Conservation (phyloP, 148 eudicot species). For the Rhododendron mucronatum region DNA sequence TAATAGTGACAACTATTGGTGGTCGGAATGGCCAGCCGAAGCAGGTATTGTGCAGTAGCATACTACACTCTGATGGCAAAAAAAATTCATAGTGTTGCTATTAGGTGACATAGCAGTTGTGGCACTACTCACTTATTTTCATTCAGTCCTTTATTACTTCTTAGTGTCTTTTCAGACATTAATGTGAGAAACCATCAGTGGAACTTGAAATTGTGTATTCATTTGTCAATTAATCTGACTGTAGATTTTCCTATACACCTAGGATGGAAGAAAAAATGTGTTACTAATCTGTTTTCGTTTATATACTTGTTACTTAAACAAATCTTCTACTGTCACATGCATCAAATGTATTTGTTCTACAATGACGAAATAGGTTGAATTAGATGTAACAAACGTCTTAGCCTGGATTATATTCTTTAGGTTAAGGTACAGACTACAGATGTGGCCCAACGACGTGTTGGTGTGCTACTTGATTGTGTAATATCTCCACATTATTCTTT, state of each 20-base stretch:
- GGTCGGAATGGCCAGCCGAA: slow-evolving; percentile 81
- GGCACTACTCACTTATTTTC: neutral
- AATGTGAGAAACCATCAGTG: neutral
- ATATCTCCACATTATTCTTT: neutral
- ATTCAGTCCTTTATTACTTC: neutral
- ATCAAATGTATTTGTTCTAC: too few species aligned
- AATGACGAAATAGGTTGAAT: neutral
- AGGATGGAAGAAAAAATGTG: neutral
- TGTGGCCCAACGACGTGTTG: neutral
- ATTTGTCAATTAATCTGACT: neutral
- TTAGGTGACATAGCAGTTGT: neutral
- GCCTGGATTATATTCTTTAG: neutral
- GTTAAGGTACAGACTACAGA: neutral
- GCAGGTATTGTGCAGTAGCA: slow-evolving; percentile 41
- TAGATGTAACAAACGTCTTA: neutral
- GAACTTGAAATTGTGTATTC: neutral
- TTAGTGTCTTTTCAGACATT: neutral
- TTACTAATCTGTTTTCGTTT: neutral
- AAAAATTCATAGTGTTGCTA: neutral
- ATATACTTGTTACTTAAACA: neutral
- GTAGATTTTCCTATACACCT: neutral
- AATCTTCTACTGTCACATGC: neutral
- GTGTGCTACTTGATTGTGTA: neutral
- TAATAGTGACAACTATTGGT: slow-evolving; percentile 79
- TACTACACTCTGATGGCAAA: neutral